phyloP scores from a whole-genome alignment of 176 grass and related monocot genomes.

The Aechmea fasciata region DNA sequence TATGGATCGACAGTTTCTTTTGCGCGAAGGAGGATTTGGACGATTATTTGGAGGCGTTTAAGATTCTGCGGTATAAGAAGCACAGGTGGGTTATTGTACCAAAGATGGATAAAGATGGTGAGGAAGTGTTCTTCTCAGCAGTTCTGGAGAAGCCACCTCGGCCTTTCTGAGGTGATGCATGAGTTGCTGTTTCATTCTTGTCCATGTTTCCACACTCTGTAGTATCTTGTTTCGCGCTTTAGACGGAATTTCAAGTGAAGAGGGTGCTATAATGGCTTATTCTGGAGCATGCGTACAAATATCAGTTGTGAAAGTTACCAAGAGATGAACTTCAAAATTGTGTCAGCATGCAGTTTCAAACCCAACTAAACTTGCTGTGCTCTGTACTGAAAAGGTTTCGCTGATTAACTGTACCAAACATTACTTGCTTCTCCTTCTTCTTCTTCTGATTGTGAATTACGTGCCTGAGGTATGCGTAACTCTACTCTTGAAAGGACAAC shows the following conservation, averaged over 20 bases:
- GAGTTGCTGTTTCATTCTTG: not conserved
- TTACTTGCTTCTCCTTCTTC: not conserved
- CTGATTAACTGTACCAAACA: not conserved
- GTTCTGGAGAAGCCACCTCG: slow-evolving; percentile 38
- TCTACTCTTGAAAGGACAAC: no score
- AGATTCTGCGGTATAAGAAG: slow-evolving; percentile 35
- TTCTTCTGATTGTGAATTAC: not conserved
- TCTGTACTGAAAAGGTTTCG: not conserved
- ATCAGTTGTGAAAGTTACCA: no score
- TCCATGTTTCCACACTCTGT: not conserved
- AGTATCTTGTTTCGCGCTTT: not conserved
- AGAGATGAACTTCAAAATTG: no score
- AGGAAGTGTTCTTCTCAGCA: slow-evolving; percentile 39
- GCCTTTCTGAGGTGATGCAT: slow-evolving; percentile 21
- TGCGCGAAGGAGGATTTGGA: slow-evolving; percentile 29
- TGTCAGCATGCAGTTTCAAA: not conserved
- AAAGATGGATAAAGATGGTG: slow-evolving; percentile 31
- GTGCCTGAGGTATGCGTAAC: not conserved
- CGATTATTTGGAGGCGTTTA: slow-evolving; percentile 30
- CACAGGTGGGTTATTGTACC: slow-evolving; percentile 30
- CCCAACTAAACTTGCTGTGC: not conserved
- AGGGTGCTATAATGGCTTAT: no score
- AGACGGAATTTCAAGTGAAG: not conserved
- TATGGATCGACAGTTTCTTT: slow-evolving; percentile 46
- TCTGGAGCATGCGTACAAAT: no score